These are phyloP conservation scores for Paracoccidioides brasiliensis DNA, from an alignment of 2,329 filamentous ascomycete species.

Conservation along the genomic window DNA sequence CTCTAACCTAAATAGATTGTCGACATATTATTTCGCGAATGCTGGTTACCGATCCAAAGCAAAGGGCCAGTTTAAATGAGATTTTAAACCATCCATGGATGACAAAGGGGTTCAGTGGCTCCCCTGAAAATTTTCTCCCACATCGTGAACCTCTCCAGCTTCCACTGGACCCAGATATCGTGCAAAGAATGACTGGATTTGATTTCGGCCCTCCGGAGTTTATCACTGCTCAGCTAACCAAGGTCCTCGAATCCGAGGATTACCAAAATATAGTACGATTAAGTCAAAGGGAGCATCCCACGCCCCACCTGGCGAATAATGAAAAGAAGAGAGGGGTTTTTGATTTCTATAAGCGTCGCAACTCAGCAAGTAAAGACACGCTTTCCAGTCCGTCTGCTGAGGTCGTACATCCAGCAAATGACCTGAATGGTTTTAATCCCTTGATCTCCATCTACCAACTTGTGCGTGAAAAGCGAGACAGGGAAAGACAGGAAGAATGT, in stretches of 20 bases:
- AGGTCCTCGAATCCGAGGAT: constrained; percentile 83
- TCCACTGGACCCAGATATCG: constrained; percentile 68
- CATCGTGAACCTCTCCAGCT: constrained; percentile 70
- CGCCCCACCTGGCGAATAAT: constrained; percentile 41
- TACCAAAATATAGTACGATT: constrained; percentile 75
- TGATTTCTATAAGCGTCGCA: constrained; percentile 92
- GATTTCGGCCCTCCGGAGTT: constrained; percentile 83
- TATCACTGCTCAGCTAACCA: constrained; percentile 69
- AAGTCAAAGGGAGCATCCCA: constrained; percentile 52
- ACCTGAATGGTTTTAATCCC: constrained; percentile 87
- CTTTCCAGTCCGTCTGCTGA: constrained; percentile 73
- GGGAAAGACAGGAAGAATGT: constrained; percentile 51
- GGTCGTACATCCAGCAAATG: constrained; percentile 64
- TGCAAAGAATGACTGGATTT: constrained; percentile 93
- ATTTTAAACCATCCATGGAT: constrained; percentile 96
- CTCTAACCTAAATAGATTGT: constrained; percentile 52
- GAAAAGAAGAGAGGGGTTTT: constrained; percentile 87
- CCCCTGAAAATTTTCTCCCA: constrained; percentile 82
- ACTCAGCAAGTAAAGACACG: constrained; percentile 81
- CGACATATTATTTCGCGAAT: constrained; percentile 85
- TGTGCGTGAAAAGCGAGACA: constrained; percentile 85
- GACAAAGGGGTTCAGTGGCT: constrained; percentile 72
- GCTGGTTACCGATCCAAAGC: constrained; percentile 85
- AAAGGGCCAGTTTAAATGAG: constrained; percentile 74
- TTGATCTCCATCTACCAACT: constrained; percentile 90